A percentile compares a stretch with the other conserved stretches of the same genome.
phyloP scores from a whole-genome alignment of 805 yeast genomes.

The Metschnikowia anglica region DNA sequence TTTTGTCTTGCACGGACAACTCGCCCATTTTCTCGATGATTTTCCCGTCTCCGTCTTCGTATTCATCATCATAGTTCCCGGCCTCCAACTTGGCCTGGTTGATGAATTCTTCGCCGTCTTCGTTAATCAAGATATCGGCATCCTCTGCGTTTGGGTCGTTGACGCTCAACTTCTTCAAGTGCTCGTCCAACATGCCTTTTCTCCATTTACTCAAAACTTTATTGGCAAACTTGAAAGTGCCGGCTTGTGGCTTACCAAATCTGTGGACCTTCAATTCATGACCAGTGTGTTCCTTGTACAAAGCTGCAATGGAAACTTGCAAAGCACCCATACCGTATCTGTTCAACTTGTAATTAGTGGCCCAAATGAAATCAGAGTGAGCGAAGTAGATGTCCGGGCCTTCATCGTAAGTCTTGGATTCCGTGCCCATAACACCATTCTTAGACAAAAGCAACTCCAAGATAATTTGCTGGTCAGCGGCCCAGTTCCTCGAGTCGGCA shows the following conservation, averaged over 20 bases:
- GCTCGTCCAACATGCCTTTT: slow-evolving; percentile 71
- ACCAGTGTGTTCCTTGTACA: slow-evolving; percentile 83
- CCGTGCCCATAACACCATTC: slow-evolving; percentile 83
- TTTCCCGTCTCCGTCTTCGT: slow-evolving; percentile 35
- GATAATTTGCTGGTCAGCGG: slow-evolving; percentile 88
- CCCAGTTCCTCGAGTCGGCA: slow-evolving; percentile 93
- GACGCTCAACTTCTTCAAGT: slow-evolving; percentile 54
- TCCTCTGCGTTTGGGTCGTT: slow-evolving; percentile 44
- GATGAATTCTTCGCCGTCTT: slow-evolving; percentile 45
- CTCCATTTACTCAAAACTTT: slow-evolving; percentile 77
- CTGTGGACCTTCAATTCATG: slow-evolving; percentile 74
- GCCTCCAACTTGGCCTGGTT: slow-evolving; percentile 43
- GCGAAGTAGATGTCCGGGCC: slow-evolving; percentile 86
- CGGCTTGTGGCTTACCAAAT: slow-evolving; percentile 88
- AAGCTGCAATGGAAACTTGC: slow-evolving; percentile 82
- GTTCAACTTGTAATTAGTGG: slow-evolving; percentile 76
- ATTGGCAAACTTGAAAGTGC: slow-evolving; percentile 81
- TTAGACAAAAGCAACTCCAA: slow-evolving; percentile 75
- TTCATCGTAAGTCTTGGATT: slow-evolving; percentile 64
- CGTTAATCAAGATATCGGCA: slow-evolving; percentile 43
- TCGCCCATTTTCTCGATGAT: slow-evolving; percentile 21
- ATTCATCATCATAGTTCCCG: slow-evolving; percentile 30
- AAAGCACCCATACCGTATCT: slow-evolving; percentile 95
- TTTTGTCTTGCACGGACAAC: slow-evolving; percentile 32
- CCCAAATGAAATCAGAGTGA: slow-evolving; percentile 92